A percentile compares a stretch with the other conserved stretches of the same genome.
Conservation (phyloP, 2,329 filamentous ascomycete genomes). For the Seiridium cupressi region DNA sequence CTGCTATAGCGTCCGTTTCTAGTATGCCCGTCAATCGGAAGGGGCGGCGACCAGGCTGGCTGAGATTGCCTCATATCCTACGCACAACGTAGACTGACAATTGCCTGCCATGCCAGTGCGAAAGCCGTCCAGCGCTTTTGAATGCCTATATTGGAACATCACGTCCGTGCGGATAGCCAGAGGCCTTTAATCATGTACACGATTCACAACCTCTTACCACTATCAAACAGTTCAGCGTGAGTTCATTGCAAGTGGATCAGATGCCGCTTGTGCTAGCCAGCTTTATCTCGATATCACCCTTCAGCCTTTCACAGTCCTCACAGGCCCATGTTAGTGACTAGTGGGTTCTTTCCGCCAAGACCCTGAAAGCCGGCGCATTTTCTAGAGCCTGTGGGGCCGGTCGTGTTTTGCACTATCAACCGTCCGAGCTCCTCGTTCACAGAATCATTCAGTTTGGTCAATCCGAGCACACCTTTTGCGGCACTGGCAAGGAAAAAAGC, state of each 20-base stretch:
- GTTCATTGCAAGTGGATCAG: too few species aligned
- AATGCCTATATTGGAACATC: too few species aligned
- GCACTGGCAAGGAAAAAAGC: too few species aligned
- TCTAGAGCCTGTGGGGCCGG: background rate
- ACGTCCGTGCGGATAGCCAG: too few species aligned
- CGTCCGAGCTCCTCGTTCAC: background rate
- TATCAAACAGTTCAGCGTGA: too few species aligned
- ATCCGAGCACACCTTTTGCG: too few species aligned
- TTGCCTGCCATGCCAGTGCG: too few species aligned
- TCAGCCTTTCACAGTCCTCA: background rate
- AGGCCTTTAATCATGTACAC: too few species aligned
- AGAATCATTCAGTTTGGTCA: background rate
- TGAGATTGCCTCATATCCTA: background rate
- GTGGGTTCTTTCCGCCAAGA: background rate
- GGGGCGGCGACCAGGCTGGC: background rate
- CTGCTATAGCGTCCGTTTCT: background rate
- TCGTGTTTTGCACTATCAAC: background rate
- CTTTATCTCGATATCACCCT: background rate
- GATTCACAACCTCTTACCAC: too few species aligned
- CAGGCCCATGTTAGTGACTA: background rate
- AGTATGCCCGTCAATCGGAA: background rate
- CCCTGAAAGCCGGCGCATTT: background rate
- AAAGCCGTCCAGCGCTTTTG: too few species aligned
- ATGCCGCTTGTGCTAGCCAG: too few species aligned
- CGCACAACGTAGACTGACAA: too few species aligned